Base-by-base conservation (phyloP, 164 flowering plant genomes). In the Stephania cephalantha region DNA sequence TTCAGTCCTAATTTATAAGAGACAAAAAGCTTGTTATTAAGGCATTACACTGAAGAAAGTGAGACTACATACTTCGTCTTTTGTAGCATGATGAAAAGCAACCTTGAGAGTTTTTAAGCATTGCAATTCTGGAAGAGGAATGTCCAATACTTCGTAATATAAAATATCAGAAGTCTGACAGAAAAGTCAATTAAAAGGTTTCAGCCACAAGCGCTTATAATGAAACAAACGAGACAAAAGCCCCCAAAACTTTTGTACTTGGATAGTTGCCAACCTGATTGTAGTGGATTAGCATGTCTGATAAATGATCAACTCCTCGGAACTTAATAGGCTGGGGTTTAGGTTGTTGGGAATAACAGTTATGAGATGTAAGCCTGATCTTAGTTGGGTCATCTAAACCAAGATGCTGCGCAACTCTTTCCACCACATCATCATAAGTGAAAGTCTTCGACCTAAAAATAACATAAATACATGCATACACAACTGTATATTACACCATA, bases 391-490 rank as follows among this genome's bases (percentile, higher is more conserved):
- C 92, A 79, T 92, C 92, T 87, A 92, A 80, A 63, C 90, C 89
- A 83, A 92, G 85, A 11, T 85, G 88, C 35, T 71, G 84, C 76
- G 95, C 91, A 58, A 92, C 87, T 85, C 83, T 91, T 73, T 88
- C 94, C 77, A 90, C 94, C 29, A 92, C 95, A 80, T 88, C 94
- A 81, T 92, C 97, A 79, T 91, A 92, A n/a, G 87, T 89, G 81
- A 79, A 77, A 5, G 78, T 85, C 84, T 88, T 92, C 77, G 91
- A 88, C 85, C 91, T 90, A 15, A 81, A 20, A 71, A 72, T 46
- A 1, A 71, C 11, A 79, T 73, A 66, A 48, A 10, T 58, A 73
- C 64, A 25, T 64, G 65, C 17, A n/a, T 50, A 22, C 74, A 29
- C 9, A 8, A 65, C 35, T 6, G 25, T 6, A 20, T 52, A 48